Base-by-base conservation (phyloP, 2,329 filamentous ascomycete genomes). In the Sporothrix protearum region DNA sequence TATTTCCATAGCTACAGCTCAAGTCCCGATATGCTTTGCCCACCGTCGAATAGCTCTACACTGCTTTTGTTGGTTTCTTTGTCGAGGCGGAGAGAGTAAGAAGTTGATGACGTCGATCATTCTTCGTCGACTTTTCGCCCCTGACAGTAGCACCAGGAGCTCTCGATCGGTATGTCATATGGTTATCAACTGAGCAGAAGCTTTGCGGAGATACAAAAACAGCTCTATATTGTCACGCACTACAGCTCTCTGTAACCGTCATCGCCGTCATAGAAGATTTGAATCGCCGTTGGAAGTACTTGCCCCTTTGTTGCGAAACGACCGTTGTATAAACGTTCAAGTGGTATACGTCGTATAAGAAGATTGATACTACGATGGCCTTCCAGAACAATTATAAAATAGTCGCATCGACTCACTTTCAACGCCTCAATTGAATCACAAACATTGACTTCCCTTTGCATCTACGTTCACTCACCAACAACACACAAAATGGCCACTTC, bases 401-500 rank as follows among this genome's bases (percentile, higher is more conserved):
- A 14, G 2, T 9, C 12, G 8, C n/a, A 25, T 25, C 19, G 12
- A 10, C 6, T 12, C 47, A 51, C 19, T 7, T 5, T 22, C 12
- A 4, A 16, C 25, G 9, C 3, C 10, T 53, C 22, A 53, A 53
- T 28, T 28, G 49, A 22, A 53, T 53, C 8, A 53, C 49, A 28
- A 28, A 3, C 10, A 8, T 36, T 8, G 33, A 14, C 49, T 28
- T 28, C 3, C 9, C 2, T 22, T 9, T 28, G 25, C n/a, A 53
- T 12, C 16, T 49, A 64, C 16, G 7, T 9, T n/a, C 49, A 25
- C n/a, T 25, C 49, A 53, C 8, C 49, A 22, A 22, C 49, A 53
- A 49, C 16, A 14, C 3, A 19, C 42, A 70, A 28, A 36, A 71
- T 71, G 61, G 36, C 70, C 6, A 71, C 63, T 22, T 57, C 69